phyloP scores from a whole-genome alignment of 306 rosid species.

The Datisca glomerata region DNA sequence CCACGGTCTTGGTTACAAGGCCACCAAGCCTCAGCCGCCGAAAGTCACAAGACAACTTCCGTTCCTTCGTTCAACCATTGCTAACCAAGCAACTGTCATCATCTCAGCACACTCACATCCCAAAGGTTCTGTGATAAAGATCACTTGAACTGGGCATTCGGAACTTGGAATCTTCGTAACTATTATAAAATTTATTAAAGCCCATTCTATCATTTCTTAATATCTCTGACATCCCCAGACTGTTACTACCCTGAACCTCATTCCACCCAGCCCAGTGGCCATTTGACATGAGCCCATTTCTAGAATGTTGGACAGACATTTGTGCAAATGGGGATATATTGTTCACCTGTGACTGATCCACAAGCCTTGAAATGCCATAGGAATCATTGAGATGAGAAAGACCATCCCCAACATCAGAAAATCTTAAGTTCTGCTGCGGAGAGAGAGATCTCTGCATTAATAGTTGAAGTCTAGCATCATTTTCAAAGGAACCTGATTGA shows the following conservation, averaged over 20 bases:
- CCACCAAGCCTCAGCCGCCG: too few species aligned
- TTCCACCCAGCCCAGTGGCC: conserved; percentile 89
- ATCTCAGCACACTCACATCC: conserved; percentile 75
- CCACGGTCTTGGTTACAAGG: too few species aligned
- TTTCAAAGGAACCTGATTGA: conserved; percentile 51
- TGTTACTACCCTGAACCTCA: conserved; percentile 49
- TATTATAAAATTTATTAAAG: conserved; percentile 52
- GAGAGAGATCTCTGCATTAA: conserved; percentile 74
- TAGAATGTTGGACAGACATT: conserved; percentile 57
- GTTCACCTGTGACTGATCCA: conserved; percentile 54
- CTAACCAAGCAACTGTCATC: too few species aligned
- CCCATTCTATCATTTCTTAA: conserved; percentile 75
- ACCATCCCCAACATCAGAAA: conserved; percentile 43
- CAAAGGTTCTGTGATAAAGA: conserved; percentile 68
- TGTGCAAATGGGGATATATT: conserved; percentile 63
- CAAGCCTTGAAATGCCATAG: conserved; percentile 63
- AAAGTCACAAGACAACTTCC: too few species aligned
- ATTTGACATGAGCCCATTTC: conserved; percentile 48
- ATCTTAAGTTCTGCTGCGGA: conserved; percentile 56
- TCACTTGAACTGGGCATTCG: conserved; percentile 69
- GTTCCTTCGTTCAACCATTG: too few species aligned
- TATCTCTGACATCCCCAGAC: conserved; percentile 51
- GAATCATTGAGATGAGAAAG: conserved; percentile 56
- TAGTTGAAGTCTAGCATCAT: conserved; percentile 64
- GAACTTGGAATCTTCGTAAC: conserved; percentile 73